Conservation (phyloP, 2,329 filamentous ascomycete genomes). For the Alternaria hordeiaustralica region DNA sequence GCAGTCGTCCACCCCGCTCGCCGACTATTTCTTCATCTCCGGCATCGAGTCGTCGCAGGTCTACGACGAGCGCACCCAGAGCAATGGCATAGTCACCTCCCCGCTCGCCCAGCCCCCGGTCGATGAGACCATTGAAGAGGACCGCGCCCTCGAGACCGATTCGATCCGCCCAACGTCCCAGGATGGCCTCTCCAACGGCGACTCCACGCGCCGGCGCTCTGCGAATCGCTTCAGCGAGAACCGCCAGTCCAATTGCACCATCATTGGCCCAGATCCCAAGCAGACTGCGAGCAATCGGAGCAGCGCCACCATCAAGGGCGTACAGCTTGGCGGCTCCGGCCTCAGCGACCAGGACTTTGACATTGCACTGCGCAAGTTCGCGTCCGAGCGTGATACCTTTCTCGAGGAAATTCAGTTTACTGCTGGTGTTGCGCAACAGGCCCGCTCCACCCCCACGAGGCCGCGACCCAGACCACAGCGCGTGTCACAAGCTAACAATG, state of each 20-base stretch:
- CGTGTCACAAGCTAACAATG: slow-evolving; percentile 62
- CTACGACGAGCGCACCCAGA: slow-evolving; percentile 54
- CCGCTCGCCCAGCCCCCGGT: slow-evolving; percentile 46
- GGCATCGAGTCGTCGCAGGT: slow-evolving; percentile 61
- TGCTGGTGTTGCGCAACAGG: slow-evolving; percentile 69
- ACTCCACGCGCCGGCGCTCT: slow-evolving; percentile 45
- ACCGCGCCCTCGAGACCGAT: slow-evolving; percentile 62
- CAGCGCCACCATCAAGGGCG: slow-evolving; percentile 66
- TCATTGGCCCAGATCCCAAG: slow-evolving; percentile 52
- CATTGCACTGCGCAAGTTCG: slow-evolving; percentile 89
- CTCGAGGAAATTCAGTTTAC: slow-evolving; percentile 89
- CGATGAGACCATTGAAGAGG: slow-evolving; percentile 67
- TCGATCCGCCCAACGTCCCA: slow-evolving; percentile 52
- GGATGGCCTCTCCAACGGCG: slow-evolving; percentile 51
- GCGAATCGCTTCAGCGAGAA: slow-evolving; percentile 53
- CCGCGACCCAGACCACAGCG: slow-evolving; percentile 81
- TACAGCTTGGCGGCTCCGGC: slow-evolving; percentile 50
- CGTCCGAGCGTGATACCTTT: slow-evolving; percentile 92
- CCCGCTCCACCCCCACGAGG: slow-evolving; percentile 62
- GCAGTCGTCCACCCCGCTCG: slow-evolving; percentile 61
- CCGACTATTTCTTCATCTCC: slow-evolving; percentile 71
- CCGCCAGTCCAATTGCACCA: slow-evolving; percentile 60
- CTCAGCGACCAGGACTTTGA: slow-evolving; percentile 88
- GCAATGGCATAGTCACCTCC: slow-evolving; percentile 35
- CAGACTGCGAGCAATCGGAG: slow-evolving; percentile 67